These are phyloP conservation scores for Furcasterigmium sp. DNA, from an alignment of 2,329 filamentous ascomycete genomes.

Conservation along the genomic window DNA sequence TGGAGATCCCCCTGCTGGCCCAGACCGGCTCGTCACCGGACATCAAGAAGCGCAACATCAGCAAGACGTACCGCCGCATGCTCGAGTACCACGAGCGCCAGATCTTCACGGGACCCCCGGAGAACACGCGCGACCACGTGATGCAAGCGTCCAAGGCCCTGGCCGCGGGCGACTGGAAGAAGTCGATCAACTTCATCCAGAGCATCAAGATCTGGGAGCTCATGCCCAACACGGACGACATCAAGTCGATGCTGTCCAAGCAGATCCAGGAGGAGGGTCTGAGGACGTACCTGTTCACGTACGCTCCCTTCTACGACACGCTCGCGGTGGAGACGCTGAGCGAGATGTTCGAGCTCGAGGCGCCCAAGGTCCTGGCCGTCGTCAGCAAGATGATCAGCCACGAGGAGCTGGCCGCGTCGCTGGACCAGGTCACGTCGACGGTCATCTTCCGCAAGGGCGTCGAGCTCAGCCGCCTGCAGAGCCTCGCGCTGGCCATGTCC, in stretches of 20 bases:
- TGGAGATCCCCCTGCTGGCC: constrained; percentile 94
- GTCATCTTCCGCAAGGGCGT: constrained; percentile 99
- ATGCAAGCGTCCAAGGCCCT: constrained; percentile 98
- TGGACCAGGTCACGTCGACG: constrained; percentile 95
- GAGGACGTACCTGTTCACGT: constrained; percentile 97
- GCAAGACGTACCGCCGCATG: constrained; percentile 99
- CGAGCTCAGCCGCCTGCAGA: constrained; percentile 93
- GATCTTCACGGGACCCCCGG: constrained; percentile 95
- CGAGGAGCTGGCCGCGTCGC: constrained; percentile 90
- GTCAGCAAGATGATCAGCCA: constrained; percentile 99
- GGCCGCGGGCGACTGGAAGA: constrained; percentile 97
- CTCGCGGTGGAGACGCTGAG: constrained; percentile 80
- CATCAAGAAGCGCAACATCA: constrained; percentile 95
- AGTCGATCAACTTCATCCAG: constrained; percentile 87
- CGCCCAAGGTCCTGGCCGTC: constrained; percentile 87
- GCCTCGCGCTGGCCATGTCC: constrained; percentile 84
- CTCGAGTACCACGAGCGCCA: constrained; percentile 99
- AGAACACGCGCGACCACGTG: constrained; percentile 98
- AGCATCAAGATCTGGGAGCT: constrained; percentile 99
- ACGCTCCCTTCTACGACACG: constrained; percentile 98
- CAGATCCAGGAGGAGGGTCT: constrained; percentile 99
- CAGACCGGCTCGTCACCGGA: constrained; percentile 96
- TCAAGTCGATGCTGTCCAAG: constrained; percentile 94
- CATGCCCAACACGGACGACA: constrained; percentile 85
- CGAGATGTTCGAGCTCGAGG: constrained; percentile 90